These are phyloP conservation scores for Aurinia saxatilis DNA, from an alignment of 345 rosid species.

Conservation along the genomic window DNA sequence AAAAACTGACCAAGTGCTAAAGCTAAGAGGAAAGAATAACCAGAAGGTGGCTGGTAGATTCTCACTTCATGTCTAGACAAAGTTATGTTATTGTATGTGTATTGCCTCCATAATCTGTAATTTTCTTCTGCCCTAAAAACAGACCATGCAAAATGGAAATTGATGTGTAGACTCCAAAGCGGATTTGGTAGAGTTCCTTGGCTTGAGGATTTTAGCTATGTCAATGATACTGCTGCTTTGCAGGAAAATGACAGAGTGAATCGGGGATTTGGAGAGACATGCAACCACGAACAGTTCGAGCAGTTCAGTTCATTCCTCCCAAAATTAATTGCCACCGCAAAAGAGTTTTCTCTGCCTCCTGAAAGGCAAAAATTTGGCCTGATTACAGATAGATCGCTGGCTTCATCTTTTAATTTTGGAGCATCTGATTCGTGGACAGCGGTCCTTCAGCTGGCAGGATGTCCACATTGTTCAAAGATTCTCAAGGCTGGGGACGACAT, in stretches of 20 bases:
- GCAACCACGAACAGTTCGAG: constrained; percentile 59
- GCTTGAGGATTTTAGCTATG: constrained; percentile 45
- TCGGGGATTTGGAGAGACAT: constrained; percentile 32
- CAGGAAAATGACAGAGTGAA: constrained; percentile 27
- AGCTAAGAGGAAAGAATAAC: constrained; percentile 31
- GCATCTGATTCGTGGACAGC: constrained; percentile 60
- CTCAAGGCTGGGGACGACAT: constrained; percentile 53
- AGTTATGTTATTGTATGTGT: constrained; percentile 21
- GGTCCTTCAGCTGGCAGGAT: constrained; percentile 54
- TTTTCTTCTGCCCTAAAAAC: constrained; percentile 23
- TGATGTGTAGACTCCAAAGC: constrained; percentile 50
- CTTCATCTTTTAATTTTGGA: constrained; percentile 43
- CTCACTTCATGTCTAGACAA: constrained; percentile 33
- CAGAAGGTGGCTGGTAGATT: constrained; percentile 86
- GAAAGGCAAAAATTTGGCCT: constrained; percentile 72
- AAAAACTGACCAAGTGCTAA: constrained; percentile 28
- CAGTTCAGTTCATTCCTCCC: constrained; percentile 60
- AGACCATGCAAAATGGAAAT: constrained; percentile 39
- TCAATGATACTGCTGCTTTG: constrained; percentile 35
- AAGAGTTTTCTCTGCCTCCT: constrained; percentile 63
- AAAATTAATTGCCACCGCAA: constrained; percentile 39
- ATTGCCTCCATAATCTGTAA: neutral
- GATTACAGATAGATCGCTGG: constrained; percentile 53
- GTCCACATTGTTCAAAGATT: constrained; percentile 65
- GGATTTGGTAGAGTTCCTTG: constrained; percentile 54